These are phyloP conservation scores for Mediolabrus comicus DNA, from an alignment of 108 stramenopile species.

Conservation along the genomic window DNA sequence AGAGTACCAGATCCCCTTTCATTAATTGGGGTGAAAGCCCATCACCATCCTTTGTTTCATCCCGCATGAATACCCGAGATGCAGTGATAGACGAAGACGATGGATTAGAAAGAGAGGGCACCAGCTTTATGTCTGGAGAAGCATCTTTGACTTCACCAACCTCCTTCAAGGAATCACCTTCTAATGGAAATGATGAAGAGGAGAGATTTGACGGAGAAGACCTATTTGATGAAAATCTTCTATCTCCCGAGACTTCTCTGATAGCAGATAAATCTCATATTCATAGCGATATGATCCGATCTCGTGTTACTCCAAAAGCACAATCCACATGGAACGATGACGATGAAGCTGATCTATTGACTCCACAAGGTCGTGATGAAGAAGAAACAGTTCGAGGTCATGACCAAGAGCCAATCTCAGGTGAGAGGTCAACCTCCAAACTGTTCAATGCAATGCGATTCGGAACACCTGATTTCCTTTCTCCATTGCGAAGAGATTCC, in stretches of 20 bases:
- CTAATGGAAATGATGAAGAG: too few species aligned
- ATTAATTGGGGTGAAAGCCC: too few species aligned
- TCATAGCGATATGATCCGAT: too few species aligned
- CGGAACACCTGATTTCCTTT: conserved; percentile 1
- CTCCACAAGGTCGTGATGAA: background rate
- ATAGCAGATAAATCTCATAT: too few species aligned
- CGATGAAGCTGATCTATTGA: background rate
- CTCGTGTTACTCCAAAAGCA: background rate
- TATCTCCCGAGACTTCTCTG: too few species aligned
- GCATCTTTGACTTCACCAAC: background rate
- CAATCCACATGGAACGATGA: background rate
- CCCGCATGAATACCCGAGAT: background rate
- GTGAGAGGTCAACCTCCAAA: background rate
- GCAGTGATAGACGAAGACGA: background rate
- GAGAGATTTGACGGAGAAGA: too few species aligned
- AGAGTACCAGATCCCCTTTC: background rate
- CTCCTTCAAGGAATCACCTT: too few species aligned
- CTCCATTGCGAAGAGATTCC: background rate
- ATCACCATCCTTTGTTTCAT: too few species aligned
- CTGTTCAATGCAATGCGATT: background rate
- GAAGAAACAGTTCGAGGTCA: background rate
- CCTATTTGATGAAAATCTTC: too few species aligned
- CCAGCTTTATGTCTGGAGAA: too few species aligned
- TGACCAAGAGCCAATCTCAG: background rate
- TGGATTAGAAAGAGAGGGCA: background rate